Base-by-base conservation (phyloP, 169 alveolate species). In the Haemoproteus tartakovskyi region DNA sequence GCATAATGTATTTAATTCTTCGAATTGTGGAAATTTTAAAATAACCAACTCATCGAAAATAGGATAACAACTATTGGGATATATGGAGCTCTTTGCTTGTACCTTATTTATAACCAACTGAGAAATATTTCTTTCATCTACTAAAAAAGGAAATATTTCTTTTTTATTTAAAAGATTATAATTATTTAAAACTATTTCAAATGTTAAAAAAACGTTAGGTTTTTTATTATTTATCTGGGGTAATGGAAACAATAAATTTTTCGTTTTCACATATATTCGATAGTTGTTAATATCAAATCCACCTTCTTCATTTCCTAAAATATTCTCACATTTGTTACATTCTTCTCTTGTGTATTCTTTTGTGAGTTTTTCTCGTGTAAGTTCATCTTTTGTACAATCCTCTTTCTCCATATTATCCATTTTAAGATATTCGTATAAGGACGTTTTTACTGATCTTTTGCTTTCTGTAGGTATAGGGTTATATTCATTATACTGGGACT, bases 171-270 rank as follows among this genome's bases (percentile, higher is more conserved):
- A 16, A 3, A 46, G 36, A 22, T 54, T 30, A n/a, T 67, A 29
- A 67, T 67, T 67, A 46, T 60, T 67, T 48, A 67, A 52, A 30
- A 54, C 56, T 0, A 67, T 43, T 40, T 67, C 74, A 2, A 52
- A 67, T 5, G 82, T 9, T 36, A 67, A 40, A 60, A 38, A 60
- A 8, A 38, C 26, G 18, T 41, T 67, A 9, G 70, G 46, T 19
- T 52, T 67, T 33, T 47, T 22, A 11, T 54, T 27, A 46, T 52
- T 67, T 1, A 67, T 57, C n/a, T 54, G 22, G 2, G 64, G 46
- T 3, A 40, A 19, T 9, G 82, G 60, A 46, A 54, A 6, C 2
- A 26, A 16, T 22, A 67, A n/a, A 26, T 30, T 40, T 26, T 67
- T 67, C 9, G 43, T 50, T 46, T 67, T 67, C 11, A 67, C 52